phyloP scores from a whole-genome alignment of 768 basidiomycete species.

The Amanita exitialis region DNA sequence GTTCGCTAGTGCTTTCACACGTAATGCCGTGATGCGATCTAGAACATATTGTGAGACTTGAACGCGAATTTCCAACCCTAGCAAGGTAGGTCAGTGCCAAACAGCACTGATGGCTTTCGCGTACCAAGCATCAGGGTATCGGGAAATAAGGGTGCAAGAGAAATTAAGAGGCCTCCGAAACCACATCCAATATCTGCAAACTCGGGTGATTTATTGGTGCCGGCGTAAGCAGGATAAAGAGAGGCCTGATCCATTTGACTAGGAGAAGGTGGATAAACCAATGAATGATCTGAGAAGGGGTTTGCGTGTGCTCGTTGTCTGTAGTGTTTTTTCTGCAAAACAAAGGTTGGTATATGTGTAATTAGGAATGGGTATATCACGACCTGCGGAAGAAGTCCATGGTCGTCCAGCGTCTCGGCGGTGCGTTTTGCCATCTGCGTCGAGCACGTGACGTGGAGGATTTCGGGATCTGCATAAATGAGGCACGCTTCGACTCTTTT shows the following conservation, averaged over 20 bases:
- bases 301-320: constrained; percentile 79
- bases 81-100: constrained; percentile 2
- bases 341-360: not conserved
- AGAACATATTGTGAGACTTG: constrained; percentile 95
- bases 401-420: constrained; percentile 7
- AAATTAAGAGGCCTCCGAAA: constrained; percentile 87
- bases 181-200: constrained; percentile 98
- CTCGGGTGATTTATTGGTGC: constrained; percentile 61
- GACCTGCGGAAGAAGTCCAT: constrained; percentile 41
- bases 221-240: constrained; percentile 70
- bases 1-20: constrained; percentile 40
- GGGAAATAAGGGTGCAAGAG: constrained; percentile 85
- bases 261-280: constrained; percentile 81
- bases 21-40: constrained; percentile 88
- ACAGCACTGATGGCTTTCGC: constrained; percentile 13
- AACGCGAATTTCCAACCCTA: constrained; percentile 95
- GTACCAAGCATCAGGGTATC: constrained; percentile 89
- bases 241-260: constrained; percentile 66
- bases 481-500: constrained; percentile 12
- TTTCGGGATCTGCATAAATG: not conserved
- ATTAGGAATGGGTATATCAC: not conserved
- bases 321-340: constrained; percentile 68
- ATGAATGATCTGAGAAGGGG: constrained; percentile 79
- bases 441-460: constrained; percentile 6
- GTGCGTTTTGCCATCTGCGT: constrained; percentile 22